Evolutionary conservation across 768 basidiomycete genomes (phyloP), one percentile per base, ranked within the genome.

Genomic region (Dentipellis fragilis): DNA sequence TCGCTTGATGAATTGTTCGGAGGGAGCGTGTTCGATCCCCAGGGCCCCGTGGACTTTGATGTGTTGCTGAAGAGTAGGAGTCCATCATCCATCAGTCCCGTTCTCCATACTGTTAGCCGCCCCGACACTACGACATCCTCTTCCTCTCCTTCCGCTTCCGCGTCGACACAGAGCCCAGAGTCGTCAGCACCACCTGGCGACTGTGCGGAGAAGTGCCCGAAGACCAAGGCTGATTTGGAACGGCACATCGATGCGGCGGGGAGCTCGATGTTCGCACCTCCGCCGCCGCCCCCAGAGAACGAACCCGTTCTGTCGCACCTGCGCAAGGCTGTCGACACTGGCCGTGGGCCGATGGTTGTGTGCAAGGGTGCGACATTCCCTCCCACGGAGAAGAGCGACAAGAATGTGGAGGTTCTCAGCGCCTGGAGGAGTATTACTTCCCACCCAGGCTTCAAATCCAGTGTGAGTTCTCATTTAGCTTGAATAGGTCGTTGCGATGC

Each of bases 361-460:
- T 89, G 88, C 66, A 73, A 79, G 55, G 83, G 81, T 9, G 76
- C 83, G n/a, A 77, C 71, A 5, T 82, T 90, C 65, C 87, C 87
- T 6, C 78, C 72, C 69, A 87, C 84, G 14, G 68, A 76, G 59
- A 78, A 83, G 70, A 87, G 76, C 64, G 84, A 86, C 49, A 73
- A 81, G 57, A 90, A 91, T 59, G 70, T 91, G 11, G 86, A 89
- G 67, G 84, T 91, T 19, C 73, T 89, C 45, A 80, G 80, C 56
- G 89, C 89, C 11, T 92, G 88, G 89, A 72, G 81, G 61, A 84
- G 73, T 62, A 87, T 93, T 62, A 85, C 81, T 19, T 80, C 80
- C 35, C 79, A 84, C 65, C 89, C 87, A 2, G 74, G 80, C 63
- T 91, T 86, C 68, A 87, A 85, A 77, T 56, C 56, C n/a, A 57